Conservation (phyloP, 2,329 filamentous ascomycete species). For the Colletotrichum sublineola region DNA sequence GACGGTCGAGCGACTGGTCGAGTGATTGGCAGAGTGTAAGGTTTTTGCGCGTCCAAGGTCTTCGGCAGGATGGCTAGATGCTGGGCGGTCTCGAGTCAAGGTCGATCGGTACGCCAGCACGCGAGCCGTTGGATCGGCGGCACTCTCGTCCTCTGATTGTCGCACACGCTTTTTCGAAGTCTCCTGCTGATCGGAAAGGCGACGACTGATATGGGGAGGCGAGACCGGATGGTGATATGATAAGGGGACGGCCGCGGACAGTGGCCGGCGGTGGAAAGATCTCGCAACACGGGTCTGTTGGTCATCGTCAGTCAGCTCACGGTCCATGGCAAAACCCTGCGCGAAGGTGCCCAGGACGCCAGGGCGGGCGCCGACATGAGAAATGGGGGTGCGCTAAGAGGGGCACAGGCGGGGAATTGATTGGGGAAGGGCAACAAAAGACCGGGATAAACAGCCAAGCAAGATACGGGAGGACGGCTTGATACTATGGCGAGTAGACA, state of each 20-base stretch:
- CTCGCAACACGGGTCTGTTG: slow-evolving; percentile 63
- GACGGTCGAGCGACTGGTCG: slow-evolving; percentile 56
- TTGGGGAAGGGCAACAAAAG: slow-evolving; percentile 5
- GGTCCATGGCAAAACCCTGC: slow-evolving; percentile 29
- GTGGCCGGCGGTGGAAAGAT: slow-evolving; percentile 63
- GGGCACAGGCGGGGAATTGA: slow-evolving; percentile 25
- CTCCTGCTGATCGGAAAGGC: slow-evolving; percentile 70
- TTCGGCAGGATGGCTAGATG: slow-evolving; percentile 55
- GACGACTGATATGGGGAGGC: slow-evolving; percentile 64
- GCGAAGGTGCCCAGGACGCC: slow-evolving; percentile 17
- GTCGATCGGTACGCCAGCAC: slow-evolving; percentile 59
- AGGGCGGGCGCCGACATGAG: slow-evolving; percentile 28
- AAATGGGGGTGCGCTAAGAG: slow-evolving; percentile 35
- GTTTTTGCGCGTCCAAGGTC: slow-evolving; percentile 51
- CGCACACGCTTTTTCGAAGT: slow-evolving; percentile 55
- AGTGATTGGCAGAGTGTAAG: slow-evolving; percentile 46
- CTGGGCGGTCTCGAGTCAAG: slow-evolving; percentile 58
- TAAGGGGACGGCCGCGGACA: slow-evolving; percentile 65
- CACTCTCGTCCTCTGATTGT: slow-evolving; percentile 57
- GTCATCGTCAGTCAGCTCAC: slow-evolving; percentile 45
- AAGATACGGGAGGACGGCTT: slow-evolving; percentile 32
- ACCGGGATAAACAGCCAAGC: slow-evolving; percentile 29
- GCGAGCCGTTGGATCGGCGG: slow-evolving; percentile 55
- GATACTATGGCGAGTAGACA: slow-evolving; percentile 29
- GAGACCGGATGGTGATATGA: slow-evolving; percentile 60